Evolutionary conservation across 768 basidiomycete genomes (phyloP), one percentile per base, ranked within the genome.

Genomic region (Sutorius australiensis): DNA sequence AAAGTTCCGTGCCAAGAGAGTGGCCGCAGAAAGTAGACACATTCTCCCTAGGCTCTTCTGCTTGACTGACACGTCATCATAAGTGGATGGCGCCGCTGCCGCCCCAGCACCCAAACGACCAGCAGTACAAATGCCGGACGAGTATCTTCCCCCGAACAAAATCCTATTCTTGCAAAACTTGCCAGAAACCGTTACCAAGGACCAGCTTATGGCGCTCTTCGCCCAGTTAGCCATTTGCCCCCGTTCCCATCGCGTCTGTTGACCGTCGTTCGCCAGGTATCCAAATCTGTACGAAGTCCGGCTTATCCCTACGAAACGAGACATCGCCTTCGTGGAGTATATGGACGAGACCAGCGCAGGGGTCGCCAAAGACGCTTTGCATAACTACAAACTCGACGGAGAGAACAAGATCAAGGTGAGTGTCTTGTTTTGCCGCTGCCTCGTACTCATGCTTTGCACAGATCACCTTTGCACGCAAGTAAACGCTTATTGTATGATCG

Each of bases 241-340:
- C 48, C 8, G 50, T 34, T n/a, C 7, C 36, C 5, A 0, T 13
- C 4, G 27, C 28, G 5, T 46, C 45, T 42, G 13, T 46, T 59
- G 42, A 60, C 39, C 14, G 3, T 14, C 14, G 30, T 55, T 33
- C 19, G 10, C 24, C 44, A 95, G 94, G 73, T 95, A 97, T 73
- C 91, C 95, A 53, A 95, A 95, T 66, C 72, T 99, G 51, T 71
- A 95, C 84, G 94, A 98, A 79, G 94, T 99, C 10, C 95, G 97
- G 78, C 92, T 95, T 64, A 95, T 99, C 67, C 93, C 95, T 38
- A 94, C 93, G 42, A 95, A 97, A 72, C 87, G 87, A 67, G 95
- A 95, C 68, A 98, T 98, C 58, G 97, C 95, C 0, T 99, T 99
- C 79, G 94, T 99, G 73, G 97, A 99, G 68, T 99, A 88, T 61